These are phyloP conservation scores for Colletotrichum cordylinicola DNA, from an alignment of 2,329 filamentous ascomycete genomes.

Conservation along the genomic window DNA sequence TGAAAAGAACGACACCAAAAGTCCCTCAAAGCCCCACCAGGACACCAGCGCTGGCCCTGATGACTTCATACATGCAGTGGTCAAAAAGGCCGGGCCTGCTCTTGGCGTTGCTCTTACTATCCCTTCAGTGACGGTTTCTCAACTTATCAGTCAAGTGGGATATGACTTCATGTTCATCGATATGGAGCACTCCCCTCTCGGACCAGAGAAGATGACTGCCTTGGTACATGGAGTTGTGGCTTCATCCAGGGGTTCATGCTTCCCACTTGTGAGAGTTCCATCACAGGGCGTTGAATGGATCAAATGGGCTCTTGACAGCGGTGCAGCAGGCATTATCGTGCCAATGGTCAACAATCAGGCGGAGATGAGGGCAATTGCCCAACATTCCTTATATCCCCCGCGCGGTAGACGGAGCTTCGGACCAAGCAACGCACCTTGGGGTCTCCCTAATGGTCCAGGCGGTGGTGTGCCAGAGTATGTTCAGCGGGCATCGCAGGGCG, in stretches of 20 bases:
- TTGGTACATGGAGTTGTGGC: not conserved
- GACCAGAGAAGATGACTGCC: not conserved
- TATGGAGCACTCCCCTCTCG: not conserved
- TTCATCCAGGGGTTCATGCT: not conserved
- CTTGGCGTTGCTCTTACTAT: not conserved
- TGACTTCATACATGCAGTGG: not conserved
- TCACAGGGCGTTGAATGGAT: not conserved
- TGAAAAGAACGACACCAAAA: not conserved
- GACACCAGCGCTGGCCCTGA: not conserved
- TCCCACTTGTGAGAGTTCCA: not conserved
- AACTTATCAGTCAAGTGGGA: not conserved
- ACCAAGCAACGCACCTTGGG: not conserved
- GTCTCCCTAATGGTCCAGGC: not conserved
- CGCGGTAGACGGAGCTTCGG: not conserved
- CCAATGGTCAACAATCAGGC: not conserved
- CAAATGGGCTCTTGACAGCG: not conserved
- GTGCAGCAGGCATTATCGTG: not conserved
- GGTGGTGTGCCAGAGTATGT: not conserved
- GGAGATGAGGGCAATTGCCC: not conserved
- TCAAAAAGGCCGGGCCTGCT: not conserved
- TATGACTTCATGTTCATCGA: not conserved
- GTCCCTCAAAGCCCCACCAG: not conserved
- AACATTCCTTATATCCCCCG: not conserved
- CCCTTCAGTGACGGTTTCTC: not conserved
- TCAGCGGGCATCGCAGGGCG: not conserved